Conservation (phyloP, 768 basidiomycete genomes). For the Panaeolus cyanescens region DNA sequence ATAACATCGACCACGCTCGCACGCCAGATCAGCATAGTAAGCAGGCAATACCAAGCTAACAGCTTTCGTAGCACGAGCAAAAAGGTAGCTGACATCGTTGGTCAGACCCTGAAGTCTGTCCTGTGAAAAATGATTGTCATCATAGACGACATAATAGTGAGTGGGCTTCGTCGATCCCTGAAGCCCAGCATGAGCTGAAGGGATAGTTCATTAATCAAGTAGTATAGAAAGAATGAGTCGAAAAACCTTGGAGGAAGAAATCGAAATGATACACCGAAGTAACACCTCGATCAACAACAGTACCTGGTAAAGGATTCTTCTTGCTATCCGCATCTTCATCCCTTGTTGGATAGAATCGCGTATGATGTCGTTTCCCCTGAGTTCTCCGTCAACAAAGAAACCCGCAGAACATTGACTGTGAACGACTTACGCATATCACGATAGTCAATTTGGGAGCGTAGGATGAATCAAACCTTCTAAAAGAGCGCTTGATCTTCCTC, state of each 20-base stretch:
- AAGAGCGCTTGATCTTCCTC: conserved; percentile 61
- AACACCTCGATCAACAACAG: conserved; percentile 81
- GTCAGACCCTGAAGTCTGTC: conserved; percentile 74
- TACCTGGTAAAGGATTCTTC: conserved; percentile 77
- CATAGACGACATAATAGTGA: conserved; percentile 82
- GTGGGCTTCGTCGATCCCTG: conserved; percentile 77
- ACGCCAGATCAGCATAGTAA: conserved; percentile 77
- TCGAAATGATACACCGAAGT: conserved; percentile 67
- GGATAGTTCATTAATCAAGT: not conserved
- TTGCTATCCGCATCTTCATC: conserved; percentile 53
- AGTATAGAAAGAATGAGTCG: not conserved
- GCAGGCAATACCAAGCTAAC: conserved; percentile 83
- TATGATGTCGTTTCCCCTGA: conserved; percentile 53
- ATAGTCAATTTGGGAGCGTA: conserved; percentile 66
- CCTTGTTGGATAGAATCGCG: conserved; percentile 66
- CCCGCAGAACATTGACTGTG: not conserved
- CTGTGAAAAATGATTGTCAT: conserved; percentile 69
- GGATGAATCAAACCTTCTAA: conserved; percentile 46
- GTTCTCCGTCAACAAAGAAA: not conserved
- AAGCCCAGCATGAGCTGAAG: conserved; percentile 66
- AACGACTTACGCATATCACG: conserved; percentile 69
- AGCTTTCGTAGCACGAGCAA: conserved; percentile 84
- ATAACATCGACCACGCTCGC: conserved; percentile 70
- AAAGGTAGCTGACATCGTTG: conserved; percentile 74
- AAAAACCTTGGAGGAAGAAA: conserved; percentile 64